Evolutionary conservation across 148 eudicot genomes (phyloP).

Genomic region (Fallopia convolvulus): DNA sequence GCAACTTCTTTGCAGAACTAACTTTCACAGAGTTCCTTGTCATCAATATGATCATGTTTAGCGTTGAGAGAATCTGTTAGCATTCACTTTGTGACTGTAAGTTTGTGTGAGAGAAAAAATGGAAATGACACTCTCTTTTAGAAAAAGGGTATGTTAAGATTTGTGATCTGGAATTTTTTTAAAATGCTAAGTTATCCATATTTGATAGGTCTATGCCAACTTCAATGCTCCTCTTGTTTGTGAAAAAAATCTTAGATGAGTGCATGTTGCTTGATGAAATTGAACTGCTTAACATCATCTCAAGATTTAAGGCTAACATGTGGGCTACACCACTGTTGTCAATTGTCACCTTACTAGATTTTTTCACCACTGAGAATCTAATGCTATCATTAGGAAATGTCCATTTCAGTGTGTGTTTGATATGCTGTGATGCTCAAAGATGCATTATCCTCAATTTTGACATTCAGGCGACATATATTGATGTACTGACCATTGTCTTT

Average conservation of each 20-base stretch:
- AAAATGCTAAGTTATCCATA: not conserved
- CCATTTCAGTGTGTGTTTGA: not conserved
- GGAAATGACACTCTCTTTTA: not conserved
- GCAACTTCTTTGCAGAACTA: not conserved
- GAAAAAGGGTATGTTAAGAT: not conserved
- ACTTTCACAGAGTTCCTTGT: not conserved
- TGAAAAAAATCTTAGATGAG: not conserved
- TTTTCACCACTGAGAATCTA: not conserved
- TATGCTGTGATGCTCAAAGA: not conserved
- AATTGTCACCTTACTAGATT: conserved; percentile 2
- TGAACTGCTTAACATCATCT: not conserved
- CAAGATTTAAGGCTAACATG: not conserved
- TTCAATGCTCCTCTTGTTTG: not conserved
- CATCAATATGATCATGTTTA: too few relatives aligned
- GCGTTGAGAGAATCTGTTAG: not conserved
- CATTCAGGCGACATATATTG: not conserved
- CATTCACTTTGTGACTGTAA: not conserved
- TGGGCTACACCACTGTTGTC: conserved; percentile 2
- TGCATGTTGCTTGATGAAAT: conserved; percentile 4
- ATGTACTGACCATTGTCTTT: conserved; percentile 4
- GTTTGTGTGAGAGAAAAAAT: not conserved
- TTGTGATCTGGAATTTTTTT: not conserved
- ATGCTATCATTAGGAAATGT: conserved; percentile 2
- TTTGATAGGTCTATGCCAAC: not conserved
- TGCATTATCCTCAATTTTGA: not conserved